These are phyloP conservation scores for Monosporozyma unispora DNA, from an alignment of 805 yeast genomes.

Conservation along the genomic window DNA sequence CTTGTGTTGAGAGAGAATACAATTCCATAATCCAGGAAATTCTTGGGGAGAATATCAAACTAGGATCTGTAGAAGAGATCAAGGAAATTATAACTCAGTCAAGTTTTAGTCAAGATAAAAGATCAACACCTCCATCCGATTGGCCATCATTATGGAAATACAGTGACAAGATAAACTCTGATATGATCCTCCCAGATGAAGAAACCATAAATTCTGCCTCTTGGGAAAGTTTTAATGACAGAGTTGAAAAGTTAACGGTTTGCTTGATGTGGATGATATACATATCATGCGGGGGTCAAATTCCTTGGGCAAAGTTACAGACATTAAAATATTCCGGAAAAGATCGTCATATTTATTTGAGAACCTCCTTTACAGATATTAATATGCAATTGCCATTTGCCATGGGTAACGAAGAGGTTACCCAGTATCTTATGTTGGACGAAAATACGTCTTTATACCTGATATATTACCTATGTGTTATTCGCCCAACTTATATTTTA, in stretches of 20 bases:
- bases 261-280: background rate
- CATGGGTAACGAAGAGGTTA: no score
- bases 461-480: no score
- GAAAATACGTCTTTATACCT: no score
- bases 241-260: background rate
- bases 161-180: background rate
- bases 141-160: background rate
- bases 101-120: background rate
- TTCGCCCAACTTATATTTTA: no score
- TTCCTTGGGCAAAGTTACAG: slow-evolving; percentile 27
- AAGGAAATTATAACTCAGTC: no score
- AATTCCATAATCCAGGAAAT: no score
- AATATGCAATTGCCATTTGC: no score
- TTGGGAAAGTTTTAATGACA: background rate
- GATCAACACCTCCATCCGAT: background rate
- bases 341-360: slow-evolving; percentile 11
- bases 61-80: no score
- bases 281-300: background rate
- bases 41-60: no score
- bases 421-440: no score
- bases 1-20: no score
- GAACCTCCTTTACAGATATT: no score
- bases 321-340: slow-evolving; percentile 23
- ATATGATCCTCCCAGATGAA: background rate
- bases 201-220: background rate